Evolutionary conservation across 2,329 filamentous ascomycete species (phyloP).

Genomic region (Neonectria faginata): DNA sequence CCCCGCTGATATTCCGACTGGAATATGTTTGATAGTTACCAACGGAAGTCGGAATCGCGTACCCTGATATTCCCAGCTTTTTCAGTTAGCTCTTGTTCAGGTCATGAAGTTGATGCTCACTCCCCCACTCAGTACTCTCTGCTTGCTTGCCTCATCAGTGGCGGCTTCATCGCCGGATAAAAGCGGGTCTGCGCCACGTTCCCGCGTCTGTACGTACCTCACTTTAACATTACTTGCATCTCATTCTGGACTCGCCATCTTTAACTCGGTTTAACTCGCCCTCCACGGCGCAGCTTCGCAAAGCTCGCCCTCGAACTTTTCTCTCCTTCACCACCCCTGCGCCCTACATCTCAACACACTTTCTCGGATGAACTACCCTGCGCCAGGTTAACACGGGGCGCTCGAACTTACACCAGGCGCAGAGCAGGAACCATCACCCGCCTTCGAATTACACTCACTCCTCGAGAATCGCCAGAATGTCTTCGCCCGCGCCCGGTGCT

Average conservation of each 20-base stretch:
- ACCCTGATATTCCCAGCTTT: neutral
- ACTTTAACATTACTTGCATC: slow-evolving; percentile 6
- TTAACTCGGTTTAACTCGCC: neutral
- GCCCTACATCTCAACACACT: neutral
- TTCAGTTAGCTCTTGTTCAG: neutral
- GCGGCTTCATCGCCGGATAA: slow-evolving; percentile 29
- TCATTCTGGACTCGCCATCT: slow-evolving; percentile 1
- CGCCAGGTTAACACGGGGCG: neutral
- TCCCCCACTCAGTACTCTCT: no score
- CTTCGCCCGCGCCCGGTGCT: slow-evolving; percentile 42
- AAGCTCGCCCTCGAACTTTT: neutral
- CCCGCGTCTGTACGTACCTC: slow-evolving; percentile 11
- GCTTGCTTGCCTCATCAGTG: neutral
- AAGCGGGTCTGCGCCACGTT: slow-evolving; percentile 22
- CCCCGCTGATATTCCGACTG: neutral
- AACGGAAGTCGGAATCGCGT: neutral
- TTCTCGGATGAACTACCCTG: neutral
- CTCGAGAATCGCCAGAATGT: slow-evolving; percentile 43
- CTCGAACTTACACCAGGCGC: slow-evolving; percentile 2
- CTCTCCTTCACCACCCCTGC: neutral
- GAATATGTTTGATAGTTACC: neutral
- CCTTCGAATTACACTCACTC: slow-evolving; percentile 5
- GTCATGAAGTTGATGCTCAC: neutral
- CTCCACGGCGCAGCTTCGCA: neutral
- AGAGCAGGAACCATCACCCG: slow-evolving; percentile 25